A percentile compares a stretch with the other conserved stretches of the same genome.
Conservation (phyloP, 805 yeast genomes). For the Hanseniaspora vineae region DNA sequence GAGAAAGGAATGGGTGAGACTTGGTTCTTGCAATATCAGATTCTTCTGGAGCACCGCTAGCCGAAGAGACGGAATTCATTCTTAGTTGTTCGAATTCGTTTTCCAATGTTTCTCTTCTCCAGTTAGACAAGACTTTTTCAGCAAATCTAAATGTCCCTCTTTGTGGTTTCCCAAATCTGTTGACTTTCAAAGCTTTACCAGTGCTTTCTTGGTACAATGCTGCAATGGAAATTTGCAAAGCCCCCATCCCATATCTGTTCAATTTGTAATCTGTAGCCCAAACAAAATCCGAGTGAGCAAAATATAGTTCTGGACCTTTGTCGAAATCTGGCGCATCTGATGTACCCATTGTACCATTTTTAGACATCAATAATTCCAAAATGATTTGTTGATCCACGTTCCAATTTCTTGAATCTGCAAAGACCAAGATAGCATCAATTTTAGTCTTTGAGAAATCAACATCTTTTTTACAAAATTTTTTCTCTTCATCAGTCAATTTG, state of each 20-base stretch:
- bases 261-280: conserved; percentile 84
- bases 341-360: conserved; percentile 79
- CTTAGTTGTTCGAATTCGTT: conserved; percentile 51
- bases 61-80: conserved; percentile 3
- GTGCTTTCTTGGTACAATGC: conserved; percentile 78
- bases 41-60: too few species aligned
- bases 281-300: conserved; percentile 84
- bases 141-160: conserved; percentile 78
- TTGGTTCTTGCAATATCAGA: too few species aligned
- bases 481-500: conserved; percentile 60
- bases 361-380: conserved; percentile 62
- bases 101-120: conserved; percentile 71
- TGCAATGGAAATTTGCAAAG: conserved; percentile 76
- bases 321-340: conserved; percentile 19
- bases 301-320: conserved; percentile 72
- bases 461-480: conserved; percentile 33
- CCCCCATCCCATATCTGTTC: conserved; percentile 90
- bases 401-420: conserved; percentile 89
- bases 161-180: conserved; percentile 84
- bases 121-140: conserved; percentile 55
- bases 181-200: conserved; percentile 52
- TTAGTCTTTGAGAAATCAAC: conserved; percentile 54
- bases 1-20: too few species aligned
- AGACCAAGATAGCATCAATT: conserved; percentile 75
- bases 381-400: conserved; percentile 88